Percentiles rank a stretch among this genome's conserved stretches.
phyloP scores from a whole-genome alignment of 2,329 filamentous ascomycete species.

The Curvularia sp. region DNA sequence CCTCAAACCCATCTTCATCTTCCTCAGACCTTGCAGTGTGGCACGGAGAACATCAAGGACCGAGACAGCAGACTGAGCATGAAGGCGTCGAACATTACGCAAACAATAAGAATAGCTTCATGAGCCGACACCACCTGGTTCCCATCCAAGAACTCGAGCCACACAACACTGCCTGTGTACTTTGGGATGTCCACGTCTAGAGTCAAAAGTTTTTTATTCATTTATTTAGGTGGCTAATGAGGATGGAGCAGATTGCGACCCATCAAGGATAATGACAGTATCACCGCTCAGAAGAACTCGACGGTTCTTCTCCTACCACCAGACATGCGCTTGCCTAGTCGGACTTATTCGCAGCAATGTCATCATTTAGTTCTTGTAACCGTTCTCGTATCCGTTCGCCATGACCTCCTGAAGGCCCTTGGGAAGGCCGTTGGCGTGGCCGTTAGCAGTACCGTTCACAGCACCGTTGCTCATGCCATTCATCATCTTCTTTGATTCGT shows the following conservation, averaged over 20 bases:
- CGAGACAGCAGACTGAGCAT: neutral
- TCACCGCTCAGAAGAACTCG: conserved; percentile 12
- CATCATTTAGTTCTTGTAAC: conserved; percentile 40
- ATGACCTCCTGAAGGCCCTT: conserved; percentile 35
- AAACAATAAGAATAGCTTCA: neutral
- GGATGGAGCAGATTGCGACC: conserved; percentile 7
- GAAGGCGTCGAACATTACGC: too few species aligned
- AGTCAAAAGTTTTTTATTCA: conserved; percentile 8
- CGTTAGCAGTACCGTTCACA: conserved; percentile 31
- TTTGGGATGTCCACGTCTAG: neutral
- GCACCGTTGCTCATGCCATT: conserved; percentile 37
- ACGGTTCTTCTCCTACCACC: conserved; percentile 9
- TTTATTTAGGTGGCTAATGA: conserved; percentile 13
- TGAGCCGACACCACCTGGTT: neutral
- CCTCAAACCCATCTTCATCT: neutral
- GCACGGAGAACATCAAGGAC: neutral
- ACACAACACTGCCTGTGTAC: neutral
- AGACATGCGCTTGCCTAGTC: conserved; percentile 23
- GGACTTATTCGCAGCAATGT: conserved; percentile 22
- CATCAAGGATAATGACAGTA: conserved; percentile 6
- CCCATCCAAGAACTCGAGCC: neutral
- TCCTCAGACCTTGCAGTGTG: neutral
- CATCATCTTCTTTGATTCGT: conserved; percentile 28
- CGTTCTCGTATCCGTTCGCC: conserved; percentile 44
- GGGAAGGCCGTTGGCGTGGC: conserved; percentile 29